Base-by-base conservation (phyloP, 805 yeast genomes). In the Metschnikowia santaceciliae region DNA sequence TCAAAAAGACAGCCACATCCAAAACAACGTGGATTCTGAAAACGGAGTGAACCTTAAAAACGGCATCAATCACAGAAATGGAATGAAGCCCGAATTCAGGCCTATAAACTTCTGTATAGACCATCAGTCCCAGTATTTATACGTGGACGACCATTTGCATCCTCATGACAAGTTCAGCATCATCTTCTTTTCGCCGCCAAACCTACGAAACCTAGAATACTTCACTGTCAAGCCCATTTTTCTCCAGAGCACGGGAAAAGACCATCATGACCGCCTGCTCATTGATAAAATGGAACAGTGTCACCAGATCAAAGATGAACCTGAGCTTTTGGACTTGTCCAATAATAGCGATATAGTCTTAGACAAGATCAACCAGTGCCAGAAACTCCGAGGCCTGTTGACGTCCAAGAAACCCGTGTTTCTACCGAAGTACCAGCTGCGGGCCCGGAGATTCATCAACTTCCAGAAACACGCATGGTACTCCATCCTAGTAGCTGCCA, bases 201-300 rank as follows among this genome's bases (percentile, higher is more conserved):
- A 79, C 41, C 80, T 86, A 17, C 75, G 74, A 30, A 77, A 80
- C 52, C 75, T 91, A 74, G 96, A 90, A 57, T 89, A 87, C 63
- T 86, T 81, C 56, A 84, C 97, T 0, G 63, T 84, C 3, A 70
- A 76, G n/a, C 95, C 96, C 0, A 86, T 90, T 3, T 69, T 81
- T 3, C 74, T 90, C 8, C 85, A 84, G 55, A 75, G 78, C 3
- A 74, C 76, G 57, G 54, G 50, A 17, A 53, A 50, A 14, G 60
- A 54, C 14, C 33, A 23, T 6, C 32, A 42, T 37, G 32, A 23
- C 15, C 47, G 23, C 6, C 11, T 45, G 4, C 30, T 44, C 2
- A 45, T 46, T 23, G 50, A 46, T n/a, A 48, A 46, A 17, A 20
- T 54, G n/a, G 53, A 36, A 23, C 45, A 13, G 30, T 23, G 41